Evolutionary conservation across 805 yeast genomes (phyloP), one percentile per base, ranked within the genome.

Genomic region (Ogataea trehaloabstinens): DNA sequence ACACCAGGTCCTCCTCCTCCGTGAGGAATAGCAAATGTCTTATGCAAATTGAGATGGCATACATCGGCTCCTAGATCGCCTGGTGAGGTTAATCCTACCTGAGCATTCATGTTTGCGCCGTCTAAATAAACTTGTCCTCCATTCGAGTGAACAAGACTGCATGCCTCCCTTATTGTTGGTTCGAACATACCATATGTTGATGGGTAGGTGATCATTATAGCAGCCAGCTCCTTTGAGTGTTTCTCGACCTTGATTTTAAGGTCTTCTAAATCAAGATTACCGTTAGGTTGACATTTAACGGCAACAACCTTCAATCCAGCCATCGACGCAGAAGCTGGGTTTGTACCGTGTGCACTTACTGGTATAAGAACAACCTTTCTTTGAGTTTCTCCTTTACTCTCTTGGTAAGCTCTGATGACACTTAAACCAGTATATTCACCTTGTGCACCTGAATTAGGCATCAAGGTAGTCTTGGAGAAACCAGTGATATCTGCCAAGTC

Each of bases 1-100:
- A 89, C 95, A 59, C 98, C 99, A 29, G 99, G 99, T 30, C 99
- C 99, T 61, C 99, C 99, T 60, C 99, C 99, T 58, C 99, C 99
- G 58, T 93, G 99, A 39, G 96, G 95, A 57, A 93, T 88, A 32
- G 97, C 89, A 71, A 93, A 93, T 1, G 99, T 93, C 69, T 93
- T 93, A 72, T 93, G 99, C 60, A 93, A 73, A 63, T 93, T 93
- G 69, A 93, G 75, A 58, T 93, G 99, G 64, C 99, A 93, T 29
- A 93, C 98, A 67, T 93, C 99, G 10, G 98, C 98, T 37, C 97
- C 98, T 52, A 93, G 70, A 58, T 89, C 97, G 42, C 98, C 99
- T 7, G 99, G 98, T 5, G 95, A 85, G 0, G 98, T 91, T 44
- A 93, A 73, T 11, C 99, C 99, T 34, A 93, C 95, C 68, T 93